Base-by-base conservation (phyloP, 768 basidiomycete species). In the Peribolospora baueri region DNA sequence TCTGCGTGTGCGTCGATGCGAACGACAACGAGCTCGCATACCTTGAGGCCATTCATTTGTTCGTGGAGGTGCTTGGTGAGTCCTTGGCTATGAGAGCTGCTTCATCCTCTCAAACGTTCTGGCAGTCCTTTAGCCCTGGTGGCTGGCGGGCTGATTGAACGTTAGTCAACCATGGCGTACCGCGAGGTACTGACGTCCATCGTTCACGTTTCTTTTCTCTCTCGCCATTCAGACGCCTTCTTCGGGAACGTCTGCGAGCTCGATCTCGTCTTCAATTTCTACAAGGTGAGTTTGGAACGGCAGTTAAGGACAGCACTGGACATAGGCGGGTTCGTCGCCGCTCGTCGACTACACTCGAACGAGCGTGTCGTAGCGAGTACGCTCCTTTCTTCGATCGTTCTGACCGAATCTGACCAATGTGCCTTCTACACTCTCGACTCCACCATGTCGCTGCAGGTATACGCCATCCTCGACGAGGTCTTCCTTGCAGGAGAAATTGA, bases 161-260 rank as follows among this genome's bases (percentile, higher is more conserved):
- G 3, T 9, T 7, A 41, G 46, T 47, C 46, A n/a, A 36, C 43
- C n/a, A 1, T 25, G 25, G 25, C 25, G 25, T 25, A 25, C 25
- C 25, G 25, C 25, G 25, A 25, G 25, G 25, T 25, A 25, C 25
- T 25, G 25, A 25, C 25, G 47, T 51, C 43, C 25, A 42, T 7
- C 38, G 5, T 49, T 13, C 42, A 14, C 48, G 1, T 45, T 40
- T 43, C 13, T 37, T 49, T 3, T 43, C 46, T 8, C 37, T 14
- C 43, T 9, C 11, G n/a, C 13, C 45, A 13, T 43, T 38, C 39
- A 93, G 91, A 97, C 66, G 79, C 88, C 0, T 98, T 97, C 73
- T 98, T 98, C 64, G 88, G 95, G 65, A 97, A 98, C 61, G 93
- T 98, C 2, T 95, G 93, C 70, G 90, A 95, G 48, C 73, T 95